A percentile compares a stretch with the other conserved stretches of the same genome.
phyloP scores from a whole-genome alignment of 305 asterid species.

The Fraxinus nigra region DNA sequence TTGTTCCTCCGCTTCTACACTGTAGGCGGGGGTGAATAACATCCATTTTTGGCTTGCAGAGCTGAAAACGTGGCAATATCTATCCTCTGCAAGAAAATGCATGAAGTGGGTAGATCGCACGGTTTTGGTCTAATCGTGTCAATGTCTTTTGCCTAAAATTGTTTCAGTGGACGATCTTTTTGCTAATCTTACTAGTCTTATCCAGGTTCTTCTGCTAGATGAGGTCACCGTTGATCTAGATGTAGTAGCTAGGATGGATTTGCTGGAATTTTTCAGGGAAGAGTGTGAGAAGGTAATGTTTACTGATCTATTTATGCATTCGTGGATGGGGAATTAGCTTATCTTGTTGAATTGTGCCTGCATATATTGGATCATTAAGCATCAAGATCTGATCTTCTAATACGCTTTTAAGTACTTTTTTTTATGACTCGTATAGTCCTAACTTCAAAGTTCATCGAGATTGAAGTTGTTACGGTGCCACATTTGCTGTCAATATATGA shows the following conservation, averaged over 20 bases:
- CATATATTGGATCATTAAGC: not conserved
- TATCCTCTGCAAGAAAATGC: not conserved
- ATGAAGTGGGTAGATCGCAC: not conserved
- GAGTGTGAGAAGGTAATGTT: constrained; percentile 82
- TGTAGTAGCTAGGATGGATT: constrained; percentile 97
- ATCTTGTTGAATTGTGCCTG: not conserved
- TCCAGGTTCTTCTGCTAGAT: constrained; percentile 90
- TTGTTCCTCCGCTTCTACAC: not conserved
- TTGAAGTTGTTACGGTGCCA: not conserved
- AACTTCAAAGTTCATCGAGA: not conserved
- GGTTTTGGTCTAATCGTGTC: not conserved
- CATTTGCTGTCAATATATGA: not conserved
- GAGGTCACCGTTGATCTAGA: constrained; percentile 97
- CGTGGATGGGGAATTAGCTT: not conserved
- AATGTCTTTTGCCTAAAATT: constrained; percentile 7
- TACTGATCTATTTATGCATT: constrained; percentile 17
- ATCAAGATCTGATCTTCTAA: not conserved
- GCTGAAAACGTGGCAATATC: not conserved
- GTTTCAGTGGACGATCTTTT: constrained; percentile 11
- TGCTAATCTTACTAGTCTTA: constrained; percentile 23
- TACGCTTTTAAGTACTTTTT: not conserved
- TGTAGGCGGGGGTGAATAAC: not conserved
- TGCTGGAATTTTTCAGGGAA: constrained; percentile 82
- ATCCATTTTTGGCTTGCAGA: not conserved
- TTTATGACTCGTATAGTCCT: not conserved